These are phyloP conservation scores for Phaseolus coccineus DNA, from an alignment of 331 rosid species.

Conservation along the genomic window DNA sequence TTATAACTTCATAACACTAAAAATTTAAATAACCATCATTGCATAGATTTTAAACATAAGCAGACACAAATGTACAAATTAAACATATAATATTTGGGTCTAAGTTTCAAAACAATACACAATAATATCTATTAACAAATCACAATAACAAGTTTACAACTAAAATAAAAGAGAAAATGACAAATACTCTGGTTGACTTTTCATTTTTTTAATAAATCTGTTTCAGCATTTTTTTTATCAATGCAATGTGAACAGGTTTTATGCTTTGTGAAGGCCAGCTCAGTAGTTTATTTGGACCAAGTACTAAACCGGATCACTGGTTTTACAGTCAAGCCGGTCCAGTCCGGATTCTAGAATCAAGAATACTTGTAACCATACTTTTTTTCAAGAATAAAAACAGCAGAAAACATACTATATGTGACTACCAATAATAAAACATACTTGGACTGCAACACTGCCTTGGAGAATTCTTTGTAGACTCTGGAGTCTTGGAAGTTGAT, in stretches of 20 bases:
- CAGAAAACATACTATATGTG: too few species aligned
- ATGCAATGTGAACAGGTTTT: neutral
- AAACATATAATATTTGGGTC: too few species aligned
- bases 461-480: constrained; percentile 98
- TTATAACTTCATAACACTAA: neutral
- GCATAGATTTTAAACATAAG: neutral
- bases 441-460: constrained; percentile 99
- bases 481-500: constrained; percentile 96
- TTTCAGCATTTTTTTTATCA: neutral
- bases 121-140: neutral
- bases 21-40: neutral
- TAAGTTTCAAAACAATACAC: neutral
- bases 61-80: neutral
- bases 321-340: neutral
- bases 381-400: neutral
- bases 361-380: constrained; percentile 1
- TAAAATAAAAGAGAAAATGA: neutral
- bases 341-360: neutral
- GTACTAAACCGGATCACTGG: neutral
- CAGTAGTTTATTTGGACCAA: neutral
- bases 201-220: neutral
- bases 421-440: constrained; percentile 38
- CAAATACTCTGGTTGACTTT: neutral
- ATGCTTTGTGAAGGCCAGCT: neutral
- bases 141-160: neutral